Conservation (phyloP, 352 stramenopile genomes). For the Phytopythium helicoides region DNA sequence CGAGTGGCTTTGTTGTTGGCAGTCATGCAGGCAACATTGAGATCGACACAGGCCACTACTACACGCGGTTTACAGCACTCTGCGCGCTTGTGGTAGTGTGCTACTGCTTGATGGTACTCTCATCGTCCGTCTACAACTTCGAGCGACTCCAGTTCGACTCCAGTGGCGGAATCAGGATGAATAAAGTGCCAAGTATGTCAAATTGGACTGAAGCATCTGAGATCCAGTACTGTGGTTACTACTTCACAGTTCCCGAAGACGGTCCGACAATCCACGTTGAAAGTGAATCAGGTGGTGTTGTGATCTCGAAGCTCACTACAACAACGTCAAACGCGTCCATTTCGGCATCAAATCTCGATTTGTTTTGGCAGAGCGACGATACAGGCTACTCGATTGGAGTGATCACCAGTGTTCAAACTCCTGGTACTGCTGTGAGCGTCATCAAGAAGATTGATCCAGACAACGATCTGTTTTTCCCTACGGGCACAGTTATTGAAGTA, state of each 20-base stretch:
- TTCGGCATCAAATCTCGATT: conserved; percentile 42
- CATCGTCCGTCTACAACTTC: conserved; percentile 59
- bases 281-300: conserved; percentile 22
- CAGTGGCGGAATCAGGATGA: conserved; percentile 20
- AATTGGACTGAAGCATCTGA: conserved; percentile 38
- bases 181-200: conserved; percentile 30
- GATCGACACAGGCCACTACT: conserved; percentile 86
- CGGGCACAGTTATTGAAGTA: conserved; percentile 25
- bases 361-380: conserved; percentile 67
- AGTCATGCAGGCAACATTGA: conserved; percentile 83
- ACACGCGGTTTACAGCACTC: conserved; percentile 77
- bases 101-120: conserved; percentile 65
- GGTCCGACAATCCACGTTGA: conserved; percentile 48
- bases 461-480: conserved; percentile 51
- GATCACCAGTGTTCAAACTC: conserved; percentile 57
- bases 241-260: conserved; percentile 48
- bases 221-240: conserved; percentile 72
- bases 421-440: conserved; percentile 55
- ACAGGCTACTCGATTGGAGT: conserved; percentile 59
- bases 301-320: conserved; percentile 53
- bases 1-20: conserved; percentile 74
- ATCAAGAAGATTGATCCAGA: conserved; percentile 56
- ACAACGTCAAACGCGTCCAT: conserved; percentile 39
- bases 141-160: conserved; percentile 34
- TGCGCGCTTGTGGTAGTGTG: conserved; percentile 58